Base-by-base conservation (phyloP, 2,329 filamentous ascomycete genomes). In the Paraphaeosphaeria minitans region DNA sequence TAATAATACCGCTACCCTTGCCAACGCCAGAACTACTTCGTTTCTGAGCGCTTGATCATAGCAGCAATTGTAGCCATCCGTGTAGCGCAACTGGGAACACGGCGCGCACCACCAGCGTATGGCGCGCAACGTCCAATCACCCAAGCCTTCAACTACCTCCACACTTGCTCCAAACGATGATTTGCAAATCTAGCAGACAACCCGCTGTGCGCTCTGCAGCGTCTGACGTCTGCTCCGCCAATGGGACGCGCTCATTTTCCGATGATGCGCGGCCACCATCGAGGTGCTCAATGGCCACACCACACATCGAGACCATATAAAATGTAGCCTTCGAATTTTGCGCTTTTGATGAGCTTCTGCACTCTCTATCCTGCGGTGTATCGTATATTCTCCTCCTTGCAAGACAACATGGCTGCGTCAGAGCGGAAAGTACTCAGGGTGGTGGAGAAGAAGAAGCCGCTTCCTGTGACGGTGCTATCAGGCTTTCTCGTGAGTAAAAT, bases 381-480 rank as follows among this genome's bases (percentile, higher is more conserved):
- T 27, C 29, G 22, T 19, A 14, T 53, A n/a, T 29, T 50, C 9
- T 12, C 10, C 48, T 39, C 29, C 19, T 27, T 54, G 5, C 21
- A 24, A 55, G 33, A 10, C 21, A 45, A 42, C n/a, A 71, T 70
- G 68, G 45, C 69, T 27, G 55, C 49, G 41, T 54, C 65, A 31
- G 68, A 68, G 60, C 58, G 61, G 55, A 66, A 62, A 59, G 29
- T 13, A 4, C 21, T 50, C 8, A 33, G 47, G 31, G 69, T 64
- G 46, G 65, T 59, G 5, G 57, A 58, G 19, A 56, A 50, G 43
- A 66, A 69, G 53, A 70, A 70, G 57, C 76, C 79, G 3, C 74
- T 88, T 5, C 86, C 85, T 4, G 85, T 88, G 2, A 88, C 85
- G 0, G 78, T 88, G 0, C 77, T 88, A 0, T 87, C 85, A 1